phyloP scores from a whole-genome alignment of 2,329 filamentous ascomycete species.

The Alternaria novae-zelandiae region DNA sequence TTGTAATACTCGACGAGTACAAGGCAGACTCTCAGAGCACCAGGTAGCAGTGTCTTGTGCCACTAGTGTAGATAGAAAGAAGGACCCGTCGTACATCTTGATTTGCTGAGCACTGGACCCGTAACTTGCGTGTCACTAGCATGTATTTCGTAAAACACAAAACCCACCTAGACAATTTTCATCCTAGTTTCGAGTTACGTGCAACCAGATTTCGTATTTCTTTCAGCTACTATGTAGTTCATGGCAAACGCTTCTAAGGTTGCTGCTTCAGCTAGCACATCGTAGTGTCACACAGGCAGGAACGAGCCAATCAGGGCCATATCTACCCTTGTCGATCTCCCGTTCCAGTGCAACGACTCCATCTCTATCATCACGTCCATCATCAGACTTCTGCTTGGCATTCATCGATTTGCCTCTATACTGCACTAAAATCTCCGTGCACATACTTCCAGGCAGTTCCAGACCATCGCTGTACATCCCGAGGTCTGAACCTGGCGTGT shows the following conservation, averaged over 20 bases:
- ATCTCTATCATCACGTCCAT: background rate
- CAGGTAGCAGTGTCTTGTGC: background rate
- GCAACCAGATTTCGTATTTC: background rate
- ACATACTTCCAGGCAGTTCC: background rate
- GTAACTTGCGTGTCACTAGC: background rate
- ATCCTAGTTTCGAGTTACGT: background rate
- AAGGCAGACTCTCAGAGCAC: background rate
- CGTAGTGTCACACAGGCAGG: background rate
- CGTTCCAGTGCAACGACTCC: constrained; percentile 3
- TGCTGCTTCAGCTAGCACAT: background rate
- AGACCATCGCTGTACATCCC: background rate
- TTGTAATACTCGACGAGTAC: background rate
- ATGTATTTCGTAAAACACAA: background rate
- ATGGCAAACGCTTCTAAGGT: background rate
- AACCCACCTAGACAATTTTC: background rate
- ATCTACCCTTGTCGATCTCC: constrained; percentile 2
- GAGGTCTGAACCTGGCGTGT: background rate
- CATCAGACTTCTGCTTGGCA: constrained; percentile 1
- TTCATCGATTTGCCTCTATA: background rate
- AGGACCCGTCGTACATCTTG: background rate
- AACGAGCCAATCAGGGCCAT: constrained; percentile 2
- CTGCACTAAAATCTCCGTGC: background rate
- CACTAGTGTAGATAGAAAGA: background rate
- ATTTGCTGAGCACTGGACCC: background rate
- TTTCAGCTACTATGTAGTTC: background rate